Base-by-base conservation (phyloP, 306 rosid species). In the Acmispon strigosus region DNA sequence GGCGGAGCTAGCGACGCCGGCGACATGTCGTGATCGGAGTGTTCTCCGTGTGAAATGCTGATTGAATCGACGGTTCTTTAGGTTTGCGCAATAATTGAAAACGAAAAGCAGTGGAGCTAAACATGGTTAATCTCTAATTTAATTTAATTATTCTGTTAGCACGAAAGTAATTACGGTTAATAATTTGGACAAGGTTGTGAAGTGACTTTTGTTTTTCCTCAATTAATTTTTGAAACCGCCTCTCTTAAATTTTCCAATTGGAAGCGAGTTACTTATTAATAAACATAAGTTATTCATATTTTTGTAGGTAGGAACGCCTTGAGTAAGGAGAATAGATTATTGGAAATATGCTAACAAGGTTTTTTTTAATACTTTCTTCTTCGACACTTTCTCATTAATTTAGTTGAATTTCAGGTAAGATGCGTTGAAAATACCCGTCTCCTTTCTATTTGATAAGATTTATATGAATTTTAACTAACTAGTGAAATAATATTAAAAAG, bases 11-110 rank as follows among this genome's bases (percentile, higher is more conserved):
- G 1, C 37, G 76, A 72, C 81, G 66, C 79, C 84, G 85, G 76
- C 62, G 67, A 74, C 86, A 81, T 79, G 75, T 62, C 69, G 74
- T 59, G 65, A 71, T 63, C 66, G 81, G 70, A 82, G 76, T 78
- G 43, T 57, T 56, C 18, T n/a, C 12, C 4, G 19, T 10, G 10
- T 16, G 10, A 7, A 15, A 10, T 36, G 54, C 4, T 10, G 32
- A 43, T 43, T 71, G 55, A 68, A 41, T 42, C 54, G 3, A 65
- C 55, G 22, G 32, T 55, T 65, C 59, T 74, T 53, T 13, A 14
- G 32, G 60, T 66, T 20, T 66, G 24, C 0, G 20, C 52, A 75
- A 75, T 75, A 18, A 75, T 75, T 75, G 73, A 22, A 69, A 74
- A 54, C 27, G 49, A 34, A 66, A 17, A 15, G 5, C 10, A 62